These are phyloP conservation scores for Xylariales sp. DNA, from an alignment of 2,329 filamentous ascomycete species.

Conservation along the genomic window DNA sequence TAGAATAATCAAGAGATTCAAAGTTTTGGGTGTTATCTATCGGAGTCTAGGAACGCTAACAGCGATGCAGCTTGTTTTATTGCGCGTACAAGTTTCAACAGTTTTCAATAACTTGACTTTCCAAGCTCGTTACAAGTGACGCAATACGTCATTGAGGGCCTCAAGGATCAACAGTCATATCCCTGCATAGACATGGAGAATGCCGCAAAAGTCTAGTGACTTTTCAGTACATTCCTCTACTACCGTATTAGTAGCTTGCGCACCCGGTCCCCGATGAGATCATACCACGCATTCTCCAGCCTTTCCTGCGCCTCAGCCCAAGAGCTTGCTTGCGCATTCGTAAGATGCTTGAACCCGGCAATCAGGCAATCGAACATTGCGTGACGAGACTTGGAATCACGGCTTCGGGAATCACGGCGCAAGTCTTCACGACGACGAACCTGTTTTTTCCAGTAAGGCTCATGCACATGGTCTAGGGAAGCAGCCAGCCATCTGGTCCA, in stretches of 20 bases:
- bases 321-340: too few species aligned
- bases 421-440: too few species aligned
- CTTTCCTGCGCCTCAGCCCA: background rate
- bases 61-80: slow-evolving; percentile 3
- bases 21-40: background rate
- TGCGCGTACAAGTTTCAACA: background rate
- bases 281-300: slow-evolving; percentile 1
- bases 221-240: slow-evolving; percentile 1
- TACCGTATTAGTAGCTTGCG: background rate
- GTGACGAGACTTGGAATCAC: too few species aligned
- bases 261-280: slow-evolving; percentile 1
- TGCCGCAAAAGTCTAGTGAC: slow-evolving; percentile 1
- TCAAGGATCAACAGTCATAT: background rate
- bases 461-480: too few species aligned
- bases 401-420: too few species aligned
- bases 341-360: too few species aligned
- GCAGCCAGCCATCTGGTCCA: too few species aligned
- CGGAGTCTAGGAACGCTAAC: background rate
- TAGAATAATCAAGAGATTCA: background rate
- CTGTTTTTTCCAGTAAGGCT: too few species aligned
- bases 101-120: background rate
- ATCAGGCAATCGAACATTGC: too few species aligned
- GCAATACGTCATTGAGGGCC: slow-evolving; percentile 1
- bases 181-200: background rate
- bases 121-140: slow-evolving; percentile 4